Evolutionary conservation across 2,329 filamentous ascomycete species (phyloP).

Genomic region (Cercospora nicotianae): DNA sequence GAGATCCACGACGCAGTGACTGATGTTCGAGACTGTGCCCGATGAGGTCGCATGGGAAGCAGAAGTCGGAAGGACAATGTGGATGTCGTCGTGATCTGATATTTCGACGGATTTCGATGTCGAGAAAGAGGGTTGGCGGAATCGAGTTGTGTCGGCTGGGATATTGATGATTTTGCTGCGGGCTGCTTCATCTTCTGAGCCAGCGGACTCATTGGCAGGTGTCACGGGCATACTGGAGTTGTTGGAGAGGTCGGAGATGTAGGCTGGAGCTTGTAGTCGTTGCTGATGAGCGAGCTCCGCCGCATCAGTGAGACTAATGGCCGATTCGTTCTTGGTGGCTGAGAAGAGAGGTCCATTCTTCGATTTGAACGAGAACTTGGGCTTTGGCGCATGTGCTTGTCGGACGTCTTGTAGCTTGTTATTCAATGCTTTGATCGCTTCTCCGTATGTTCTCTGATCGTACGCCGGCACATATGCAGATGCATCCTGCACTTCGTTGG

Average conservation of each 20-base stretch:
- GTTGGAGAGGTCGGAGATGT: conserved; percentile 41
- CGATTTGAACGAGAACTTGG: conserved; percentile 78
- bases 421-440: conserved; percentile 77
- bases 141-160: conserved; percentile 24
- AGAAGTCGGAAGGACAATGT: conserved; percentile 74
- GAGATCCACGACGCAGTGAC: conserved; percentile 76
- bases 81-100: conserved; percentile 61
- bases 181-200: conserved; percentile 25
- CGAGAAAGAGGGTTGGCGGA: conserved; percentile 56
- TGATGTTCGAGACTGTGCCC: conserved; percentile 69
- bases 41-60: conserved; percentile 71
- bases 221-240: conserved; percentile 47
- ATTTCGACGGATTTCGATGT: conserved; percentile 62
- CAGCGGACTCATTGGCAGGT: conserved; percentile 28
- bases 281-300: conserved; percentile 53
- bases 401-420: conserved; percentile 74
- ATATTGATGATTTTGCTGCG: conserved; percentile 53
- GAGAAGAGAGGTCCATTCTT: conserved; percentile 29
- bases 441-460: conserved; percentile 81
- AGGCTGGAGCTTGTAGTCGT: conserved; percentile 47
- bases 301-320: conserved; percentile 58
- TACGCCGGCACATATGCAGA: conserved; percentile 81
- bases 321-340: conserved; percentile 39
- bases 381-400: conserved; percentile 67
- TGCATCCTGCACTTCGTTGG: conserved; percentile 81